phyloP scores from a whole-genome alignment of 495 filamentous ascomycete genomes.

The Neurospora sp. region DNA sequence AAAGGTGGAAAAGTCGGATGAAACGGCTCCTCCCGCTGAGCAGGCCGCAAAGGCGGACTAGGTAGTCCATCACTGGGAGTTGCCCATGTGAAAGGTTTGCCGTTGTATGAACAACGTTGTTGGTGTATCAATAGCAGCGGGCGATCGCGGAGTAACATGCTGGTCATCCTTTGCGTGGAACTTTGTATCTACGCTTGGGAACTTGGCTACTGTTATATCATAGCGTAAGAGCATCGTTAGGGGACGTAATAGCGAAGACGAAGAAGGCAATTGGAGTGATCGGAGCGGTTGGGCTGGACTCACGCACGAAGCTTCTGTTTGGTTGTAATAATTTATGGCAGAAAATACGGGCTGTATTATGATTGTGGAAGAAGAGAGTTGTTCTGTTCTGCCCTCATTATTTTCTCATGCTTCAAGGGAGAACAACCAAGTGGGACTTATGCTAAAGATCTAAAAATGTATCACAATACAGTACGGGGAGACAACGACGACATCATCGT shows the following conservation, averaged over 20 bases:
- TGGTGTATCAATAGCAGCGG: no score
- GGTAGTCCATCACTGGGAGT: neutral
- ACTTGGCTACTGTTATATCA: neutral
- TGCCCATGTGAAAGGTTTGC: neutral
- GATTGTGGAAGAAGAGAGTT: neutral
- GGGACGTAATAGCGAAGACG: conserved; percentile 3
- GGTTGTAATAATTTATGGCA: neutral
- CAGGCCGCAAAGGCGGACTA: neutral
- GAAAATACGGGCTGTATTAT: neutral
- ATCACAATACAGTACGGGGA: neutral
- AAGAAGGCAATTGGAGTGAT: neutral
- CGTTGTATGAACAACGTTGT: neutral
- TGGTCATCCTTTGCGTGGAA: no score
- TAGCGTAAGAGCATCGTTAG: conserved; percentile 1
- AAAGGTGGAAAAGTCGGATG: conserved; percentile 1
- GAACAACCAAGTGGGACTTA: neutral
- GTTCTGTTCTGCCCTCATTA: neutral
- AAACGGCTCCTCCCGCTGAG: neutral
- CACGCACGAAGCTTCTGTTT: neutral
- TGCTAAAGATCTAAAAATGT: neutral
- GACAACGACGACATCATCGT: neutral
- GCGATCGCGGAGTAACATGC: no score
- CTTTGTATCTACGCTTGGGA: no score
- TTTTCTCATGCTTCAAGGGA: neutral
- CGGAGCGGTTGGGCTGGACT: neutral